Evolutionary conservation across 305 asterid genomes (phyloP), one percentile per base, ranked within the genome.

Genomic region (Solanum hybrid): DNA sequence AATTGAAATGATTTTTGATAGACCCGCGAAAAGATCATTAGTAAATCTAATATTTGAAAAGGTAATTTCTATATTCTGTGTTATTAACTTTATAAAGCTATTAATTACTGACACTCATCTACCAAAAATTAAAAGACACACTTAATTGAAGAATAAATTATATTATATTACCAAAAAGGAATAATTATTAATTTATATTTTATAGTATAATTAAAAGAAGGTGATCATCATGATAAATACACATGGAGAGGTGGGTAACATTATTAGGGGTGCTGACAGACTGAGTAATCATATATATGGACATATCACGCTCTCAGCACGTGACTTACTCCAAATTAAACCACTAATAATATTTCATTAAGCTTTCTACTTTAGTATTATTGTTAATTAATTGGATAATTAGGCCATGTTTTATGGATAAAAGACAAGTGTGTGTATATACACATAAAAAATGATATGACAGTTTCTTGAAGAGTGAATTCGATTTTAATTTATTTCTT

Each of bases 221-320:
- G 42, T 24, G n/a, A 51, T 51, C 16, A 69, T 46, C 39, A 89
- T 81, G 37, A 87, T 82, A 81, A 87, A 57, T 57, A 87, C 77
- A 75, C 61, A 76, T 67, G 89, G 86, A 36, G 79, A 57, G 33
- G 90, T 86, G 91, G 91, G 89, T 81, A 84, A 33, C 71, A 91
- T 90, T 78, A 85, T 83, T 87, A 74, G 39, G 87, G 61, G 74
- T 76, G 89, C 86, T 90, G 89, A 87, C 51, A 28, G 40, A 33
- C 89, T 73, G 88, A 86, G 71, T 22, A 35, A 75, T 89, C 92
- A 61, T 57, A 89, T 51, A 5, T 90, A 90, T 91, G 71, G 92
- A 92, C 91, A 89, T 34, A 80, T 61, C 89, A 90, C 87, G 79
- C 69, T 78, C 78, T 64, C 78, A 13, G 69, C 93, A 94, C 92